phyloP scores from a whole-genome alignment of 2,329 filamentous ascomycete genomes.

The Graphiopsis chlorocephala region DNA sequence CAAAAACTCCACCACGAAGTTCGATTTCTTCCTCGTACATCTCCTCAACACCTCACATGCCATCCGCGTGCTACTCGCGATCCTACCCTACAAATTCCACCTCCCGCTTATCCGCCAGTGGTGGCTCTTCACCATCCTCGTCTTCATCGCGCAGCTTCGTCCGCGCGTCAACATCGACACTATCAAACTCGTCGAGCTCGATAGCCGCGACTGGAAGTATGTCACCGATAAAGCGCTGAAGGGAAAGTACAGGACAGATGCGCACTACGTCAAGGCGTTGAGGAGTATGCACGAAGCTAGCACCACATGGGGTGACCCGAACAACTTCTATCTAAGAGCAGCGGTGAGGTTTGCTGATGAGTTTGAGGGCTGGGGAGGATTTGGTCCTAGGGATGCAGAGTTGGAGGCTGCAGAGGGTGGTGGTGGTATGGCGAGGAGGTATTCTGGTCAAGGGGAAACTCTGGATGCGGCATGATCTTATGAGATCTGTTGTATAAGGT shows the following conservation, averaged over 20 bases:
- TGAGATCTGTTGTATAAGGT: neutral
- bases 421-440: slow-evolving; percentile 18
- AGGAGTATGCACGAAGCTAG: slow-evolving; percentile 73
- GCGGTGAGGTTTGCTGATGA: slow-evolving; percentile 71
- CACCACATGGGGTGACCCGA: slow-evolving; percentile 69
- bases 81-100: slow-evolving; percentile 72
- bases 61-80: slow-evolving; percentile 76
- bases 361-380: slow-evolving; percentile 66
- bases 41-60: slow-evolving; percentile 84
- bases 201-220: slow-evolving; percentile 71
- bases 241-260: slow-evolving; percentile 66
- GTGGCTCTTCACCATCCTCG: slow-evolving; percentile 78
- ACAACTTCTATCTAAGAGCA: slow-evolving; percentile 63
- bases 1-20: slow-evolving; percentile 50
- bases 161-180: slow-evolving; percentile 68
- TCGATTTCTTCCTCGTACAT: slow-evolving; percentile 82
- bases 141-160: slow-evolving; percentile 73
- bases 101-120: slow-evolving; percentile 74
- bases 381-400: slow-evolving; percentile 31
- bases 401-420: slow-evolving; percentile 16
- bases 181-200: slow-evolving; percentile 59
- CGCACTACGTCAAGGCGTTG: slow-evolving; percentile 81
- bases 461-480: neutral
- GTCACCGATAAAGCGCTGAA: slow-evolving; percentile 69
- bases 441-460: slow-evolving; percentile 20